Evolutionary conservation across 2,329 filamentous ascomycete genomes (phyloP).

Genomic region (Penicillium sp.): DNA sequence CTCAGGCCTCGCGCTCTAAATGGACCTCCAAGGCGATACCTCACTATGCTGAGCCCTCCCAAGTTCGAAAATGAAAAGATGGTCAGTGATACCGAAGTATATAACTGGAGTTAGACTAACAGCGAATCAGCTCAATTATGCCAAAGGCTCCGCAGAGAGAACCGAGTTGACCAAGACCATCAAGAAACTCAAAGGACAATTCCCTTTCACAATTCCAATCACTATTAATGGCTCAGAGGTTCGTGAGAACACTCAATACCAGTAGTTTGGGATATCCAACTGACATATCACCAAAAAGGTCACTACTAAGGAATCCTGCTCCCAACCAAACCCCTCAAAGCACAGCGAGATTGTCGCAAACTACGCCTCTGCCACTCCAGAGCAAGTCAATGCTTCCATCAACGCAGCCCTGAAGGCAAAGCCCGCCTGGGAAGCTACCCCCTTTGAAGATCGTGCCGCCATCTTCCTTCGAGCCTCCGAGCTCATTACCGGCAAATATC

Average conservation of each 20-base stretch:
- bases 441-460: conserved; percentile 83
- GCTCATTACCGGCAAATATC: conserved; percentile 80
- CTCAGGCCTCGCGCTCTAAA: neutral
- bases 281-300: conserved; percentile 4
- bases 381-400: conserved; percentile 16
- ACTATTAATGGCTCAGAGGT: conserved; percentile 19
- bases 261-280: neutral
- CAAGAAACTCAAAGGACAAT: conserved; percentile 15
- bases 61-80: conserved; percentile 28
- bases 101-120: neutral
- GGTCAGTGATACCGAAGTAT: conserved; percentile 4
- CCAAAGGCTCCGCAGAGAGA: conserved; percentile 19
- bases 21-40: conserved; percentile 5
- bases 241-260: neutral
- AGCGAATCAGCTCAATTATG: conserved; percentile 12
- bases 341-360: conserved; percentile 24
- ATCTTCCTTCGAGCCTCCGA: conserved; percentile 93
- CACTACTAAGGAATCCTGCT: conserved; percentile 14
- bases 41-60: conserved; percentile 22
- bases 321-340: conserved; percentile 20
- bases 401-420: conserved; percentile 20
- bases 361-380: conserved; percentile 19
- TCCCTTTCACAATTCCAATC: conserved; percentile 18
- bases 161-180: conserved; percentile 16
- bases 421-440: conserved; percentile 68